A percentile compares a stretch with the other conserved stretches of the same genome.
phyloP scores from a whole-genome alignment of 345 rosid species.

The Syzygium aromaticum region DNA sequence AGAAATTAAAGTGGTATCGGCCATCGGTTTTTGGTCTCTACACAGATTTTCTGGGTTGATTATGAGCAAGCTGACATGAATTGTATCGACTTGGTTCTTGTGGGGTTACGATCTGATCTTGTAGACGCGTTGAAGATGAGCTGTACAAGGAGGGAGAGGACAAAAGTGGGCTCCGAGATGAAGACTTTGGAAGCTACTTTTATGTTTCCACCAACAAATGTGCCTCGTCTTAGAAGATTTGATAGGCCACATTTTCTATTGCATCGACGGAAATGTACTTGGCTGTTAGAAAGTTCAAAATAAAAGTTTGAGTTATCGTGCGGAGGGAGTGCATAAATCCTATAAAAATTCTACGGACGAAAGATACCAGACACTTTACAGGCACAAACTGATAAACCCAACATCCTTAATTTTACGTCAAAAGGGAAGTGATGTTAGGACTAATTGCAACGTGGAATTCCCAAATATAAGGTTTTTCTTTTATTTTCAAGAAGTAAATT shows the following conservation, averaged over 20 bases:
- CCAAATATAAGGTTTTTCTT: too few relatives aligned
- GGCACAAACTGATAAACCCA: background rate
- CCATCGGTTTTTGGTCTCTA: background rate
- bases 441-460: too few relatives aligned
- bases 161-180: background rate
- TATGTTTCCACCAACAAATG: background rate
- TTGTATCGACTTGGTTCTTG: background rate
- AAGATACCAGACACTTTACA: background rate
- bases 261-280: background rate
- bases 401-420: too few relatives aligned
- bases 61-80: background rate
- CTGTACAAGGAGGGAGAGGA: background rate
- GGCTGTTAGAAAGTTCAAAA: background rate
- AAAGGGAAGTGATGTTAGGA: too few relatives aligned
- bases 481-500: too few relatives aligned
- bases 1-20: background rate
- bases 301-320: background rate
- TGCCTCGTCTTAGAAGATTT: background rate
- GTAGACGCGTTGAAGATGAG: background rate
- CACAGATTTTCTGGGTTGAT: background rate
- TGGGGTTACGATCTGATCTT: background rate
- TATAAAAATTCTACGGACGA: background rate
- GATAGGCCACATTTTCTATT: background rate
- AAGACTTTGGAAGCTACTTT: background rate
- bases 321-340: background rate